Evolutionary conservation across 306 rosid species (phyloP).

Genomic region (Cucurbita ficifolia): DNA sequence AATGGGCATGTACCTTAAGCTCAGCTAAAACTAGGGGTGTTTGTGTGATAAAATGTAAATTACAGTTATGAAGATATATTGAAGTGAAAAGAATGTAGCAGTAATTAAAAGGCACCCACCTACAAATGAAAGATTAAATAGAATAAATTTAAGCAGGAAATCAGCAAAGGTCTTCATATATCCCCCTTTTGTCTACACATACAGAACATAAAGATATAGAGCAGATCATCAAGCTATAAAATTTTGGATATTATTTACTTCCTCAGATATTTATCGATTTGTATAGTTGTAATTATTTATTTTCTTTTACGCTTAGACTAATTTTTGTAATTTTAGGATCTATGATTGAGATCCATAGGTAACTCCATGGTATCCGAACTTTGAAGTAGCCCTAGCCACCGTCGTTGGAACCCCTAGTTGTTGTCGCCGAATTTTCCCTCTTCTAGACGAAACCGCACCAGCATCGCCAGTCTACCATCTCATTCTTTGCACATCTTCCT

Average conservation of each 20-base stretch:
- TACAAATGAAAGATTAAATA: neutral
- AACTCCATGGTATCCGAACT: too few species aligned
- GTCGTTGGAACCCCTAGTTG: too few species aligned
- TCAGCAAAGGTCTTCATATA: neutral
- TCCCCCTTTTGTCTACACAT: neutral
- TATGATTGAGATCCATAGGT: too few species aligned
- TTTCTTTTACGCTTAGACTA: too few species aligned
- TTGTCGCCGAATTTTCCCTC: too few species aligned
- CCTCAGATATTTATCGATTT: too few species aligned
- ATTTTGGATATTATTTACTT: neutral
- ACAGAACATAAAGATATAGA: neutral
- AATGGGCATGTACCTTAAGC: neutral
- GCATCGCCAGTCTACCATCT: too few species aligned
- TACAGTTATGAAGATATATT: neutral
- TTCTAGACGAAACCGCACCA: too few species aligned
- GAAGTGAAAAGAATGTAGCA: neutral
- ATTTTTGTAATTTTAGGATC: too few species aligned
- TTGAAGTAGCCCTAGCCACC: too few species aligned
- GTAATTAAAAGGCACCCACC: neutral
- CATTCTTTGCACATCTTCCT: too few species aligned
- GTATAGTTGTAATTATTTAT: too few species aligned
- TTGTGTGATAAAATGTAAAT: neutral
- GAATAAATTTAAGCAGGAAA: neutral
- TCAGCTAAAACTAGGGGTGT: neutral
- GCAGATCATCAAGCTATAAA: neutral